phyloP scores from a whole-genome alignment of 2,329 filamentous ascomycete species.

The Fusarium newnesense region DNA sequence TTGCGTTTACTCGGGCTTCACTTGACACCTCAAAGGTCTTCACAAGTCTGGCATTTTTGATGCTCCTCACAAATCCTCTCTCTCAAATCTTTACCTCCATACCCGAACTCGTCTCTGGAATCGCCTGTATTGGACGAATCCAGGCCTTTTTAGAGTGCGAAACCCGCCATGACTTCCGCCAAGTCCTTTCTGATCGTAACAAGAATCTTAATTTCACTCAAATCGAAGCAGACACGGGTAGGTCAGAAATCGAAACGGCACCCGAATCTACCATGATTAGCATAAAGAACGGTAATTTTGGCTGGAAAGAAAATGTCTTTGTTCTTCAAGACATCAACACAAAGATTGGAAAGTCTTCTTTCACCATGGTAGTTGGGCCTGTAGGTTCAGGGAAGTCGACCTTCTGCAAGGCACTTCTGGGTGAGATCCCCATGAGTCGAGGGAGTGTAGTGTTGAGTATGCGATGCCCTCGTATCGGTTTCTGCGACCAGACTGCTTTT shows the following conservation, averaged over 20 bases:
- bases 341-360: slow-evolving; percentile 9
- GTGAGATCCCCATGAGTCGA: slow-evolving; percentile 37
- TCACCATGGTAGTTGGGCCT: slow-evolving; percentile 51
- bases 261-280: neutral
- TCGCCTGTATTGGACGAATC: slow-evolving; percentile 1
- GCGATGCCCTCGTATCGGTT: slow-evolving; percentile 38
- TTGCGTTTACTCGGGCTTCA: slow-evolving; percentile 41
- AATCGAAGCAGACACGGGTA: neutral
- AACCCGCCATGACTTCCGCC: neutral
- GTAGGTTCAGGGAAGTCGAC: slow-evolving; percentile 51
- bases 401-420: slow-evolving; percentile 51
- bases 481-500: slow-evolving; percentile 48
- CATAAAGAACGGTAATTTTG: slow-evolving; percentile 31
- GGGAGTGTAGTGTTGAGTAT: slow-evolving; percentile 27
- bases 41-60: slow-evolving; percentile 33
- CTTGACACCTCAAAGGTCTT: slow-evolving; percentile 47
- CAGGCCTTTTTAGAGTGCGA: slow-evolving; percentile 3
- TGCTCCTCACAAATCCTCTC: slow-evolving; percentile 1
- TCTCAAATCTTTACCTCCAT: slow-evolving; percentile 4
- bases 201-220: neutral
- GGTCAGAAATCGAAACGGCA: no score
- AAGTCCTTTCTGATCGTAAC: neutral
- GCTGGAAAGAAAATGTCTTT: slow-evolving; percentile 38
- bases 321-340: slow-evolving; percentile 30
- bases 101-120: slow-evolving; percentile 2